Evolutionary conservation across 257 asterid species (phyloP), one percentile per base, ranked within the genome.

Genomic region (Paulownia fortunei): DNA sequence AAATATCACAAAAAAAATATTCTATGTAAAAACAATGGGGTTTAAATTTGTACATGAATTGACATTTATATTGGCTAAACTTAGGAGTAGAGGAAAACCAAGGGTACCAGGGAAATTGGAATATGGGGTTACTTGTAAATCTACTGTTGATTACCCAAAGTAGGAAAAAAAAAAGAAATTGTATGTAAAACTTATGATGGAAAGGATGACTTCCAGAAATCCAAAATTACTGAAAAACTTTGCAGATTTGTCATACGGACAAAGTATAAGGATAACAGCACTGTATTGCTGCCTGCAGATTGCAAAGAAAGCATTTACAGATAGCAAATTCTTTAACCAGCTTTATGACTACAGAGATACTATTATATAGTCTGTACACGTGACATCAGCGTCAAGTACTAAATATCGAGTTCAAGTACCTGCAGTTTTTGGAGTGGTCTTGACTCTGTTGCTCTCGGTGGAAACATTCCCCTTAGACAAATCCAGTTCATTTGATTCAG

Each of bases 341-440:
- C 32, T 60, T 42, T 13, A 55, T 52, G 62, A 69, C 74, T 21
- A 46, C 21, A 39, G 27, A 63, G 61, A 69, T 54, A 51, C 56
- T 34, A 69, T 47, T 44, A 55, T 67, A 34, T 8, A 41, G 13
- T 11, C 10, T 6, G 27, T 30, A 69, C 39, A 47, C 54, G 8
- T 63, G 67, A 59, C 21, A 47, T 10, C 23, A 27, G 9, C 3
- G 27, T 58, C 24, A 56, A 36, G 76, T 54, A 68, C 41, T 44
- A 73, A 64, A 37, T 11, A 41, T 62, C 55, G 16, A 69, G 34
- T 36, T 56, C 34, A 70, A 54, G 66, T 82, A 89, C 94, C 90
- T 84, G 81, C 81, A 63, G 19, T 39, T 24, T 60, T 82, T 72
- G 76, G 86, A 42, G 83, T 69, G 76, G 68, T 74, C 52, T 81